Evolutionary conservation across 352 stramenopile species (phyloP), one percentile per base, ranked within the genome.

Genomic region (Lagenidium giganteum): DNA sequence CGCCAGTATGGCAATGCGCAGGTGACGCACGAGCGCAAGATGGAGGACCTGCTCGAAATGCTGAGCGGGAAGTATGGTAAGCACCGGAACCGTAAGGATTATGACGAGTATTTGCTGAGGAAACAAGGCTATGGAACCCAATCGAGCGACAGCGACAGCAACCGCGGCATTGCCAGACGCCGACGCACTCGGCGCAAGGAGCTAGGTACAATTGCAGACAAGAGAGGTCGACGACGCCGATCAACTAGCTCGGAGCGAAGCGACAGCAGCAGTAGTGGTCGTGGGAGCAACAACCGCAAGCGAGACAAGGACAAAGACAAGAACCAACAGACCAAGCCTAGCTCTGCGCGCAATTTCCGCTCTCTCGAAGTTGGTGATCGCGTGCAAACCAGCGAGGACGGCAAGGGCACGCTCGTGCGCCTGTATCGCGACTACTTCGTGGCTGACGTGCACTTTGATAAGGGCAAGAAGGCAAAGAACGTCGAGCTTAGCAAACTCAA

Each of bases 391-490:
- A 49, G 55, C 20, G 25, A 48, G 7, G 49, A 67, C 18, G 63
- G 72, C 3, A 33, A 50, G 9, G 79, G 73, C 21, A 84, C 76
- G 14, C 44, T 91, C 45, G 56, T 86, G 24, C 73, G 75, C 5
- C 21, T 87, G 6, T 83, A 87, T 32, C 51, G 54, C 11, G 67
- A 79, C 47, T 91, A 81, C 23, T 82, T 83, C 40, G 75, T 88
- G 5, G 73, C 64, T 0, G 74, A 87, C 22, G 61, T 88, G 1
- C 72, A 81, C 36, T 85, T 83, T 44, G 73, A 91, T 45, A 83
- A 40, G 9, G 75, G 78, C 7, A 54, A 58, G 7, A 67, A 55
- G 21, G 29, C 61, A 6, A 70, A 74, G 44, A 91, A 91, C 52
- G 59, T 91, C 17, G 70, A 72, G 14, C 41, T 91, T 18, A 57